Conservation (phyloP, 441 rosid species). For the Eutrema salsugineum region DNA sequence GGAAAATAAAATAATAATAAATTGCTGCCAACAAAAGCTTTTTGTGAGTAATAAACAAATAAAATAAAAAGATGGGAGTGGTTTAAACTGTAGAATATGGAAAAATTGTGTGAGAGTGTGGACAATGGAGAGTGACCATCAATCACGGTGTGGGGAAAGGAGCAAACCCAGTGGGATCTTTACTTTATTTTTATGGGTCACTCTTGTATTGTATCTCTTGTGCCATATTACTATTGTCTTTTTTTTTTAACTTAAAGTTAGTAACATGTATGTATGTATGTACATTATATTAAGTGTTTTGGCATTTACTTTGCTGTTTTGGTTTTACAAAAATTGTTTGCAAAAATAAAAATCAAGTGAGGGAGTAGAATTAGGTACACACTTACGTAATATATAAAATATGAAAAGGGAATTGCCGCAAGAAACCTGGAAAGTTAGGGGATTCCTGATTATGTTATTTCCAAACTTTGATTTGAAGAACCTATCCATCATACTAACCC, state of each 20-base stretch:
- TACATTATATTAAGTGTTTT: not conserved
- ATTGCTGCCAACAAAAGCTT: not conserved
- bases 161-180: conserved; percentile 20
- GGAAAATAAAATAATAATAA: not conserved
- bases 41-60: not conserved
- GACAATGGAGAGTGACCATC: conserved; percentile 19
- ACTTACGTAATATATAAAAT: not conserved
- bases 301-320: conserved; percentile 2
- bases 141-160: conserved; percentile 28
- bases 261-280: not conserved
- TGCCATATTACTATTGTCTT: conserved; percentile 11
- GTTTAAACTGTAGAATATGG: conserved; percentile 8
- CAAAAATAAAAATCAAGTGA: not conserved
- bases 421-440: not conserved
- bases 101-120: conserved; percentile 11
- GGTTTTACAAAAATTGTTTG: not conserved
- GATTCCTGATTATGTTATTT: not conserved
- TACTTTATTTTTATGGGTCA: conserved; percentile 5
- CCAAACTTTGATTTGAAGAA: not conserved
- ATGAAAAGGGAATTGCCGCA: not conserved
- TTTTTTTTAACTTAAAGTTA: not conserved
- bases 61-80: conserved; percentile 15
- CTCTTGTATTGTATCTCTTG: not conserved
- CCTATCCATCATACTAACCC: too few species aligned
- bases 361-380: not conserved